Percentiles rank a stretch among this genome's conserved stretches.
Conservation (phyloP, 192 early-diverging fungal species). For the Coemansia sp. region DNA sequence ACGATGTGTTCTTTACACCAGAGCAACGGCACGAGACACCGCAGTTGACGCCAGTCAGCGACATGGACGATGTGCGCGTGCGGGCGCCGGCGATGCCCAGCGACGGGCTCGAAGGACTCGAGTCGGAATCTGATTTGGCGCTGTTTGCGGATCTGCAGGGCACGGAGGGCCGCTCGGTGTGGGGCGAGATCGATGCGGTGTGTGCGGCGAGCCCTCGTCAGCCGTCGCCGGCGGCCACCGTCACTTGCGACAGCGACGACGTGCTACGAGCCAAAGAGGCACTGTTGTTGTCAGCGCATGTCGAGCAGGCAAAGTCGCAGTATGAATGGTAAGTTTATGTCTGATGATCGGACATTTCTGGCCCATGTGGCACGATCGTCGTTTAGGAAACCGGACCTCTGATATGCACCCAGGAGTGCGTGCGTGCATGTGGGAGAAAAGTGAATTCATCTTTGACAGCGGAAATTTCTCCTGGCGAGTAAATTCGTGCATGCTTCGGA, state of each 20-base stretch:
- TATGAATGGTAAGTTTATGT: conserved; percentile 42
- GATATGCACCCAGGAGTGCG: neutral
- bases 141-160: conserved; percentile 45
- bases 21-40: conserved; percentile 48
- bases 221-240: conserved; percentile 48
- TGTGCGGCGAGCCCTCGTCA: conserved; percentile 37
- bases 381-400: conserved; percentile 12
- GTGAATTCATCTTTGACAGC: neutral
- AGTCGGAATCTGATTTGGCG: conserved; percentile 40
- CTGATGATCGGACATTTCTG: neutral
- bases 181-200: conserved; percentile 45
- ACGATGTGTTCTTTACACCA: conserved; percentile 53
- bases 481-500: conserved; percentile 12
- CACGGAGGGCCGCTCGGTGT: conserved; percentile 27
- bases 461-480: no score
- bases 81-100: conserved; percentile 29
- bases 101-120: conserved; percentile 38
- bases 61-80: conserved; percentile 35
- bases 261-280: conserved; percentile 5
- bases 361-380: neutral
- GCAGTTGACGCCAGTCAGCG: conserved; percentile 50
- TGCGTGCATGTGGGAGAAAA: neutral
- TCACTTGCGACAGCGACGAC: conserved; percentile 35
- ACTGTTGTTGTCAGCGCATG: conserved; percentile 43
- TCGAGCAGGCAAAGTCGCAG: conserved; percentile 47